phyloP scores from a whole-genome alignment of 2,329 filamentous ascomycete genomes.

The Clarireedia paspali region DNA sequence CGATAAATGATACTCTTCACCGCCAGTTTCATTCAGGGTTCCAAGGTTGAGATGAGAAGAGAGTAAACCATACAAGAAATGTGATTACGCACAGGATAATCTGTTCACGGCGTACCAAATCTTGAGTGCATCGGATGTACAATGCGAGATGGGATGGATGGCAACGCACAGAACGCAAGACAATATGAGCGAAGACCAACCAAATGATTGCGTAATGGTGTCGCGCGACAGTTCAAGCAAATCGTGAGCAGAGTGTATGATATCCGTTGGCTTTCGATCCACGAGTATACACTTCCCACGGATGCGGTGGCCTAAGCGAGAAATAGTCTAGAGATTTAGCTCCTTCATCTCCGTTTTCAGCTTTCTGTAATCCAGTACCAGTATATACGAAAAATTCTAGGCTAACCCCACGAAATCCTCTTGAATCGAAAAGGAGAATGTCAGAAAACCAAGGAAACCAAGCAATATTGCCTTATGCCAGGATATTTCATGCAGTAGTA shows the following conservation, averaged over 20 bases:
- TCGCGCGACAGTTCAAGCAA: not conserved
- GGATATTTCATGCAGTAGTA: conserved; percentile 6
- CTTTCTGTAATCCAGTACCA: too few relatives aligned
- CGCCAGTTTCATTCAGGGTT: not conserved
- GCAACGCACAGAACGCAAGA: not conserved
- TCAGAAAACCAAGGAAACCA: not conserved
- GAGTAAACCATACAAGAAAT: not conserved
- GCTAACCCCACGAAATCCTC: too few relatives aligned
- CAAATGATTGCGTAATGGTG: not conserved
- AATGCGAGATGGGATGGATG: not conserved
- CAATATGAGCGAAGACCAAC: not conserved
- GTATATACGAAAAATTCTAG: too few relatives aligned
- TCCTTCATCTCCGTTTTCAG: too few relatives aligned
- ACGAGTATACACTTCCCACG: not conserved
- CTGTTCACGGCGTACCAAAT: not conserved
- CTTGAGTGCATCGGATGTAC: not conserved
- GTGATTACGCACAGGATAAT: not conserved
- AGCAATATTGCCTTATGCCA: conserved; percentile 4
- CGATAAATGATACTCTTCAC: not conserved
- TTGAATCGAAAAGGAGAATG: too few relatives aligned
- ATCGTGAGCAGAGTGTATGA: not conserved
- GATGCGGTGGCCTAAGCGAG: not conserved
- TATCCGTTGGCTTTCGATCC: not conserved
- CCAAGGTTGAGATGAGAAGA: not conserved
- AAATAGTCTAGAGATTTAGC: not conserved